Conservation (phyloP, 108 stramenopile genomes). For the Cyclotella cryptica region DNA sequence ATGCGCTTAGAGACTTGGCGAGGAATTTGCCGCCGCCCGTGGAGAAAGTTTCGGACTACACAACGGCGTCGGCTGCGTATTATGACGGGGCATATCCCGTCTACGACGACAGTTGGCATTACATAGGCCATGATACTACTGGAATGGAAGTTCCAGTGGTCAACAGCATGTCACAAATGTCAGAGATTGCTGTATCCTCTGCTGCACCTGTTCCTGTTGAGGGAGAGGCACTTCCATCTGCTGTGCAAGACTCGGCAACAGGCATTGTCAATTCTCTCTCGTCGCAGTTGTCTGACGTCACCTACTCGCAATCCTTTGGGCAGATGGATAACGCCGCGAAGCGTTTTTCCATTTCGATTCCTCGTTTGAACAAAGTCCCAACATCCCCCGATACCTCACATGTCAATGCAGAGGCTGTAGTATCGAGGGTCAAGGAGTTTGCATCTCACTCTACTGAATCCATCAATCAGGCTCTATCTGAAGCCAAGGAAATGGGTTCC, state of each 20-base stretch:
- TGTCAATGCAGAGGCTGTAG: background rate
- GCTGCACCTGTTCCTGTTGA: background rate
- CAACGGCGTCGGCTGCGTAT: background rate
- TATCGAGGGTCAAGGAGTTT: constrained; percentile 16
- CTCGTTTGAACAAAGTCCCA: background rate
- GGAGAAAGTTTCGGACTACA: background rate
- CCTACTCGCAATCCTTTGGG: background rate
- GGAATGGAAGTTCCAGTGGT: background rate
- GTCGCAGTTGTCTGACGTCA: background rate
- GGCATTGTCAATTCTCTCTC: background rate
- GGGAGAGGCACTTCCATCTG: background rate
- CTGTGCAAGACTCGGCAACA: background rate
- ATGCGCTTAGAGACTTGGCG: constrained; percentile 31
- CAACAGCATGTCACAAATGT: no score
- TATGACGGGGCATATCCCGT: background rate
- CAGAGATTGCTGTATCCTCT: background rate
- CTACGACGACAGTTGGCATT: background rate
- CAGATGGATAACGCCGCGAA: background rate
- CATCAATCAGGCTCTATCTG: constrained; percentile 8
- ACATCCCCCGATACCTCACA: background rate
- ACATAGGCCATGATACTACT: background rate
- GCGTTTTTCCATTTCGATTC: background rate
- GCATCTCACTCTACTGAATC: constrained; percentile 14
- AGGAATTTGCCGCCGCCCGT: constrained; percentile 16
- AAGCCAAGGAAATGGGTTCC: constrained; percentile 1